phyloP scores from a whole-genome alignment of 2,329 filamentous ascomycete genomes.

The Cordyceps cicadae region DNA sequence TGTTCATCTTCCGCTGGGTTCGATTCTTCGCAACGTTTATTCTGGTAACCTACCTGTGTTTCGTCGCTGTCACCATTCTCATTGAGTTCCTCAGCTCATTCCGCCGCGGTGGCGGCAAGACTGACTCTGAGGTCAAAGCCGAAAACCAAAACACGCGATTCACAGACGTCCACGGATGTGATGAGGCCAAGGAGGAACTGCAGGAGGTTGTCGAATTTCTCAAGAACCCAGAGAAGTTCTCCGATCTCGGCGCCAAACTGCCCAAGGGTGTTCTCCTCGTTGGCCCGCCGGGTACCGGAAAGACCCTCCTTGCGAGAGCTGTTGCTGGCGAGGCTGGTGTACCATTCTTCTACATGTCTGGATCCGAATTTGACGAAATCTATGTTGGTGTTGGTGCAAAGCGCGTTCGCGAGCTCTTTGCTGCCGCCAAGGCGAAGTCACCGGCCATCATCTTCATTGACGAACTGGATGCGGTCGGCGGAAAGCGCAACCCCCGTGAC shows the following conservation, averaged over 20 bases:
- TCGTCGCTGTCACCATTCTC: slow-evolving; percentile 72
- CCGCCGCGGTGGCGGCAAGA: slow-evolving; percentile 60
- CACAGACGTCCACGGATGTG: slow-evolving; percentile 89
- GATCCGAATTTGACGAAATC: slow-evolving; percentile 95
- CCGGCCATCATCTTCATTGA: slow-evolving; percentile 95
- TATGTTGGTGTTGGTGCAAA: slow-evolving; percentile 97
- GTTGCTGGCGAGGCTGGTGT: slow-evolving; percentile 96
- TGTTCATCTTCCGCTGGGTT: slow-evolving; percentile 79
- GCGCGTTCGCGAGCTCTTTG: slow-evolving; percentile 88
- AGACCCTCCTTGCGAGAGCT: slow-evolving; percentile 88
- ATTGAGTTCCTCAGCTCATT: slow-evolving; percentile 74
- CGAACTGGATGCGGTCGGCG: slow-evolving; percentile 87
- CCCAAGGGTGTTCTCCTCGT: slow-evolving; percentile 94
- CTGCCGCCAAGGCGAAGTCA: slow-evolving; percentile 72
- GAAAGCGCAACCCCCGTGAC: slow-evolving; percentile 85
- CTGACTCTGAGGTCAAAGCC: slow-evolving; percentile 78
- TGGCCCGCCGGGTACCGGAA: slow-evolving; percentile 93
- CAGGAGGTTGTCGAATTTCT: slow-evolving; percentile 96
- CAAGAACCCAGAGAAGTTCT: slow-evolving; percentile 87
- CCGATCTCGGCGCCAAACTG: slow-evolving; percentile 87
- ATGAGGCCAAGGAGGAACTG: slow-evolving; percentile 96
- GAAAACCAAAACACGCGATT: slow-evolving; percentile 90
- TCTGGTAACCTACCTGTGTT: slow-evolving; percentile 67
- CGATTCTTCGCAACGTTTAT: slow-evolving; percentile 76
- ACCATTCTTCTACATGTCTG: slow-evolving; percentile 99